Percentiles rank a stretch among this genome's conserved stretches.
Evolutionary conservation across 2,329 filamentous ascomycete genomes (phyloP).

Genomic region (Sporothrix schenckii): DNA sequence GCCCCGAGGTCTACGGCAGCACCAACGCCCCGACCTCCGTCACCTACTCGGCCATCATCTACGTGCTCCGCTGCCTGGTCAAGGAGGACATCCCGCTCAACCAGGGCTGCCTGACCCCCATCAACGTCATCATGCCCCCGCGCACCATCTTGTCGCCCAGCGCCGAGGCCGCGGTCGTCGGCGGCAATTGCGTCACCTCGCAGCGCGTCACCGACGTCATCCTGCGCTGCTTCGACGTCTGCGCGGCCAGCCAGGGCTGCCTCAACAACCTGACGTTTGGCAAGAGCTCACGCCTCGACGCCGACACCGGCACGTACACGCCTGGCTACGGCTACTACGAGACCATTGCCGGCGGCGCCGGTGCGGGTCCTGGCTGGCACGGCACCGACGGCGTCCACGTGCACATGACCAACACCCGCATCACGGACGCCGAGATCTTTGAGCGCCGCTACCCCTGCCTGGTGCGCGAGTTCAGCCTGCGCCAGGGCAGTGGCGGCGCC

Average conservation of each 20-base stretch:
- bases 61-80: conserved; percentile 45
- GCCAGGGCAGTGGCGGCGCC: conserved; percentile 40
- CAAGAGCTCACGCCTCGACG: conserved; percentile 29
- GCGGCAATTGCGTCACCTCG: conserved; percentile 48
- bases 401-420: conserved; percentile 44
- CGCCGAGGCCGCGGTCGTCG: conserved; percentile 39
- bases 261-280: conserved; percentile 45
- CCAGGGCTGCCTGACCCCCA: conserved; percentile 45
- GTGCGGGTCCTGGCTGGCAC: conserved; percentile 41
- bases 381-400: conserved; percentile 41
- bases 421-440: conserved; percentile 43
- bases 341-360: conserved; percentile 44
- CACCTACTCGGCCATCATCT: conserved; percentile 44
- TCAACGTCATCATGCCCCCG: conserved; percentile 43
- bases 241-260: conserved; percentile 42
- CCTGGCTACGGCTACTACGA: conserved; percentile 42
- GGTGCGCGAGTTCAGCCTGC: conserved; percentile 42
- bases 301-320: conserved; percentile 32
- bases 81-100: conserved; percentile 47
- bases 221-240: conserved; percentile 41
- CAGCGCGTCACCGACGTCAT: conserved; percentile 45
- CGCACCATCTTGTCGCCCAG: conserved; percentile 44
- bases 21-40: conserved; percentile 35
- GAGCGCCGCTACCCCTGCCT: conserved; percentile 45
- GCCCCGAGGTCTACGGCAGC: conserved; percentile 35